Evolutionary conservation across 805 yeast genomes (phyloP).

Genomic region (Candida nemodendra): DNA sequence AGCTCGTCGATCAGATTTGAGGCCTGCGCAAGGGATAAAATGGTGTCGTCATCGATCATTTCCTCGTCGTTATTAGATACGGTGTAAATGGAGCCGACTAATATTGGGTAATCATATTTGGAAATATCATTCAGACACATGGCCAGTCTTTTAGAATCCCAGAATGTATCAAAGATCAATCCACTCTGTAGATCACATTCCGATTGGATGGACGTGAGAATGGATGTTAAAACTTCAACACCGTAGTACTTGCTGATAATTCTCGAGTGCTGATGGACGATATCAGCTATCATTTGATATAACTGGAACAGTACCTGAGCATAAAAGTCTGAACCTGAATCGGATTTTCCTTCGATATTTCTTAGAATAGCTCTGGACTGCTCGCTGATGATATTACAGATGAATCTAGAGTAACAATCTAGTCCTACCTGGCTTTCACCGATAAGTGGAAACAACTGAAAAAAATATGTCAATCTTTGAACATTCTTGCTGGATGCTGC

Average conservation of each 20-base stretch:
- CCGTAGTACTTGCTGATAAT: conserved; percentile 78
- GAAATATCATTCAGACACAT: conserved; percentile 54
- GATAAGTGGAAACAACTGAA: conserved; percentile 84
- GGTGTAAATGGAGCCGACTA: conserved; percentile 35
- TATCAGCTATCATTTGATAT: conserved; percentile 80
- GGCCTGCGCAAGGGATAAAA: conserved; percentile 56
- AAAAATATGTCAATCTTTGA: conserved; percentile 69
- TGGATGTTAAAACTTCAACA: conserved; percentile 55
- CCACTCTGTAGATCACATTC: conserved; percentile 96
- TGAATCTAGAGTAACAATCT: conserved; percentile 78
- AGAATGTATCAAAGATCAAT: conserved; percentile 79
- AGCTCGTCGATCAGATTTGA: conserved; percentile 70
- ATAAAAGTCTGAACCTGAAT: conserved; percentile 48
- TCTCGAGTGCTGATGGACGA: conserved; percentile 82
- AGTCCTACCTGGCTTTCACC: conserved; percentile 72
- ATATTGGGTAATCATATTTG: conserved; percentile 51
- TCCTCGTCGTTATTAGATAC: conserved; percentile 30
- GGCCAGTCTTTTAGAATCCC: conserved; percentile 66
- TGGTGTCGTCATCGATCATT: conserved; percentile 15
- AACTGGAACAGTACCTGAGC: conserved; percentile 63
- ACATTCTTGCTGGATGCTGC: conserved; percentile 71
- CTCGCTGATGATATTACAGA: conserved; percentile 78
- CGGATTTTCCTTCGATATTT: conserved; percentile 36
- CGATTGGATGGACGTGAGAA: conserved; percentile 70
- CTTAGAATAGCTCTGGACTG: conserved; percentile 70